Evolutionary conservation across 1,284 basidiomycete genomes (phyloP).

Genomic region (Pascua guehoae): DNA sequence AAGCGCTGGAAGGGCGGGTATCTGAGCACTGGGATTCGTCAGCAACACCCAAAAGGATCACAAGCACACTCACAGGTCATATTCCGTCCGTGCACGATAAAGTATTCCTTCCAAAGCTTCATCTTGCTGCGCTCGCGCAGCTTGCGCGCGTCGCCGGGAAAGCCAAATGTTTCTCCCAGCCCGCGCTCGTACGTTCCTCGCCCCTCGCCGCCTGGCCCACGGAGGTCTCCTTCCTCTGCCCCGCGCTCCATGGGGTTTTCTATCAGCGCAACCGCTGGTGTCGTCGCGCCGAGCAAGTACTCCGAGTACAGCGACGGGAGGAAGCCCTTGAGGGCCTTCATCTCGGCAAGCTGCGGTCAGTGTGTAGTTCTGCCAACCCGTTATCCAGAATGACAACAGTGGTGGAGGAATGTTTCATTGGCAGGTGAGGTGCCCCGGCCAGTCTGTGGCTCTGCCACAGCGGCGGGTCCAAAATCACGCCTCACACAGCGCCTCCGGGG

Average conservation of each 20-base stretch:
- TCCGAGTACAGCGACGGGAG: slow-evolving; percentile 93
- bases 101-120: slow-evolving; percentile 91
- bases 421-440: too few relatives aligned
- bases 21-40: slow-evolving; percentile 68
- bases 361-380: too few relatives aligned
- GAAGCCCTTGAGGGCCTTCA: slow-evolving; percentile 91
- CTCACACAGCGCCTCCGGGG: too few relatives aligned
- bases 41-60: neutral
- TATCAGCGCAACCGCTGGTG: neutral
- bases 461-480: too few relatives aligned
- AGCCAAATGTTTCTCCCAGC: slow-evolving; percentile 81
- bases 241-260: slow-evolving; percentile 2
- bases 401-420: too few relatives aligned
- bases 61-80: slow-evolving; percentile 38
- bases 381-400: too few relatives aligned
- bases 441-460: too few relatives aligned
- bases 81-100: slow-evolving; percentile 55
- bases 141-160: slow-evolving; percentile 92
- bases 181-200: slow-evolving; percentile 68
- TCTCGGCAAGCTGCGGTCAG: slow-evolving; percentile 65
- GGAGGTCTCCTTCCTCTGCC: slow-evolving; percentile 55
- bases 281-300: slow-evolving; percentile 58
- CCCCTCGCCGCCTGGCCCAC: slow-evolving; percentile 51
- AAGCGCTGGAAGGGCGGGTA: slow-evolving; percentile 96
- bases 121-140: slow-evolving; percentile 94